Evolutionary conservation across 805 yeast genomes (phyloP).

Genomic region (Yarrowia deformans): DNA sequence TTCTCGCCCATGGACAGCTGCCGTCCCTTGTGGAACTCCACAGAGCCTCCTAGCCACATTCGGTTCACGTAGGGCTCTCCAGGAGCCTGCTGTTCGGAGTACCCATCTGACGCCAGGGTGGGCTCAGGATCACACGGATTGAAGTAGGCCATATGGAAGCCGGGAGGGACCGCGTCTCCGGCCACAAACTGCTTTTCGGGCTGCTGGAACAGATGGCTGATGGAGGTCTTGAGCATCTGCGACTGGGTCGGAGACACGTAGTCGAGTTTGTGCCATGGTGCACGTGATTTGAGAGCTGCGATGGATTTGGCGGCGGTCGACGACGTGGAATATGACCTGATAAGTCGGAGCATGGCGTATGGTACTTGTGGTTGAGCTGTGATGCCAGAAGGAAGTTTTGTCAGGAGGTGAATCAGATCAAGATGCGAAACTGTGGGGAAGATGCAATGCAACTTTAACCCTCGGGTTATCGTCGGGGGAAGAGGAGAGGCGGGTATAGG

Average conservation of each 20-base stretch:
- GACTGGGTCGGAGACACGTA: constrained; percentile 48
- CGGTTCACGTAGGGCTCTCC: constrained; percentile 56
- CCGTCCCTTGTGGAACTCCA: constrained; percentile 52
- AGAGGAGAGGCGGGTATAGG: not conserved
- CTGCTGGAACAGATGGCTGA: constrained; percentile 46
- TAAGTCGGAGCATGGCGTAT: not conserved
- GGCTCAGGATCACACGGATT: constrained; percentile 62
- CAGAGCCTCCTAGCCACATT: constrained; percentile 80
- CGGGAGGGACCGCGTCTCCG: constrained; percentile 51
- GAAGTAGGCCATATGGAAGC: constrained; percentile 72
- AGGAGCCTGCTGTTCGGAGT: constrained; percentile 81
- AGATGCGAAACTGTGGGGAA: constrained; percentile 14
- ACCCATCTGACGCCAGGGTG: constrained; percentile 73
- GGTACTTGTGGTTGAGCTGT: too few species aligned
- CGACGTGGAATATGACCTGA: constrained; percentile 5
- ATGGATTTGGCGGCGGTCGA: not conserved
- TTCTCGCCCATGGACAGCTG: constrained; percentile 52
- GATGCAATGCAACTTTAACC: constrained; percentile 22
- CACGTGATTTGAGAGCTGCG: constrained; percentile 18
- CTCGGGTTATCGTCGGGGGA: constrained; percentile 14
- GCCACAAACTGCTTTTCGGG: constrained; percentile 24
- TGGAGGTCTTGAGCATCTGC: constrained; percentile 47
- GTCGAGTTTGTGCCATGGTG: constrained; percentile 47
- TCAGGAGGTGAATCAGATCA: not conserved
- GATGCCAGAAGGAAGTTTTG: too few species aligned